Base-by-base conservation (phyloP, 192 early-diverging fungal genomes). In the Coemansia sp. region DNA sequence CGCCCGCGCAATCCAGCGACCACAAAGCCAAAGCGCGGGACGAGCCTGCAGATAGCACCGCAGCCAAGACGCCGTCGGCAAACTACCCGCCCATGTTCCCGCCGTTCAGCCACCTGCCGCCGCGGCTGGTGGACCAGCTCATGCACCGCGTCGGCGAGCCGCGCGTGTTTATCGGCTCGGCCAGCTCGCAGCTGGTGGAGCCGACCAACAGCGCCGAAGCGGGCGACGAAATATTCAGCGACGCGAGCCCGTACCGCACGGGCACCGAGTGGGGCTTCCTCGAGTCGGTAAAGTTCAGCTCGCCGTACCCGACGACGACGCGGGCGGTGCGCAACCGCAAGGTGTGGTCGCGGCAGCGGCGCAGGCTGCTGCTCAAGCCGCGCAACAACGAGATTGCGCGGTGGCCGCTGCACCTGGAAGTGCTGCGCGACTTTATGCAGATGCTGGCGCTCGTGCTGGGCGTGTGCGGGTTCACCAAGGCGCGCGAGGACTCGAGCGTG, bases 31-130 rank as follows among this genome's bases (percentile, higher is more conserved):
- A n/a, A 44, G 21, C 4, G 55, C 12, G 38, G 12, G 12, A 7
- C 35, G n/a, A 40, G 35, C 16, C 35, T n/a, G n/a, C n/a, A n/a
- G 31, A 32, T 21, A 43, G 40, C 62, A 23, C 12, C 49, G 14
- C n/a, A 40, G 35, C 35, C 35, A 40, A n/a, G n/a, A 16, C 35
- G 18, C 32, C 14, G 23, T 43, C 21, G 46, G 23, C 44, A 43
- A 48, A 33, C 57, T 25, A 35, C 7, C 45, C 33, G 33, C 55
- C 43, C 0, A 80, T 80, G 77, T 80, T 80, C 40, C 67, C 77
- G 63, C 77, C 77, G 5, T 80, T 80, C 68, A 80, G 77, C 54
- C 77, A 80, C 25, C 25, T 80, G 71, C 77, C 77, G 2, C 35
- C 29, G 18, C 63, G 77, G 0, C 31, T 71, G 10, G 68, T 75